These are phyloP conservation scores for Thalassiosira hispida DNA, from an alignment of 352 stramenopile genomes.

Conservation along the genomic window DNA sequence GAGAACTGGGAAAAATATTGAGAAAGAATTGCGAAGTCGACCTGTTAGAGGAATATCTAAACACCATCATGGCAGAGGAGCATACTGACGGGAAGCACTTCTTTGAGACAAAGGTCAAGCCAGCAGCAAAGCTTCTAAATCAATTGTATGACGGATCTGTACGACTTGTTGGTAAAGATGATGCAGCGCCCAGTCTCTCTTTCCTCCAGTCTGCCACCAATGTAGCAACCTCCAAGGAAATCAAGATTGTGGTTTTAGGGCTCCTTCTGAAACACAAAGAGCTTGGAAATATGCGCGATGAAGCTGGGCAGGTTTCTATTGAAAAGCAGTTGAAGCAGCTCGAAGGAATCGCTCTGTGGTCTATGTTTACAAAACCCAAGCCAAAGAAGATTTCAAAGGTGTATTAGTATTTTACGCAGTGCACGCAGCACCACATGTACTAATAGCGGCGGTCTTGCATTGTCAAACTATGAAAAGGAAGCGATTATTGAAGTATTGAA, in stretches of 20 bases:
- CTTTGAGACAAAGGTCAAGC: conserved; percentile 10
- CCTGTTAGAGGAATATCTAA: conserved; percentile 17
- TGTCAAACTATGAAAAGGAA: background rate
- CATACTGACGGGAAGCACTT: background rate
- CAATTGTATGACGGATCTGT: conserved; percentile 1
- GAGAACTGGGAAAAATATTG: background rate
- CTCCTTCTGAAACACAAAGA: background rate
- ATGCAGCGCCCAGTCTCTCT: conserved; percentile 5
- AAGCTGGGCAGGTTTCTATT: background rate
- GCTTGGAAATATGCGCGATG: background rate
- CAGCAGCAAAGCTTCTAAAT: conserved; percentile 5
- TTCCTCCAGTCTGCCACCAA: conserved; percentile 8
- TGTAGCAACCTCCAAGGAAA: conserved; percentile 10
- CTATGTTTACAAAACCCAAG: conserved; percentile 16
- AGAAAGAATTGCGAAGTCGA: conserved; percentile 16
- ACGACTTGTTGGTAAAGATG: background rate
- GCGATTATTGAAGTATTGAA: background rate
- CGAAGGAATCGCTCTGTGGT: conserved; percentile 21
- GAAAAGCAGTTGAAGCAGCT: conserved; percentile 2
- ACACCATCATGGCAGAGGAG: background rate
- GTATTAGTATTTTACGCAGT: too few relatives aligned
- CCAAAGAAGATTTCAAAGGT: too few relatives aligned
- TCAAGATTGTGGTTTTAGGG: conserved; percentile 13
- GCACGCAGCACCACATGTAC: too few relatives aligned
- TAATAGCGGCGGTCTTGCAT: background rate